Percentiles rank a stretch among this genome's conserved stretches.
Evolutionary conservation across 345 rosid genomes (phyloP).

Genomic region (Eucalyptus brandiana): DNA sequence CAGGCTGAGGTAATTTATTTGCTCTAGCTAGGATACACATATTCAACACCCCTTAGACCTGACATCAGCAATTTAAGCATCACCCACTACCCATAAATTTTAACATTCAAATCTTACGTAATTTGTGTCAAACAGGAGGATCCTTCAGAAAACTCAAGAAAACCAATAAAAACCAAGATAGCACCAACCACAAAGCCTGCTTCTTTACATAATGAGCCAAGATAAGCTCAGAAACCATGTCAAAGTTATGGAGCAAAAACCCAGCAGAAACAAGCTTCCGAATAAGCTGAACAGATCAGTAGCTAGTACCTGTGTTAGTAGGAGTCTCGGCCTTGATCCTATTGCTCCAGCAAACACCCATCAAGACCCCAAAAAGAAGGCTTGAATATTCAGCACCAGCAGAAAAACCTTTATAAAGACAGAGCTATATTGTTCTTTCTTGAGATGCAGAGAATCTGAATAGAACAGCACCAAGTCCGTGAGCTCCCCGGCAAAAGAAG

Average conservation of each 20-base stretch:
- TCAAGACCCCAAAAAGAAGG: constrained; percentile 8
- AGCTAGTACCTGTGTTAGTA: constrained; percentile 42
- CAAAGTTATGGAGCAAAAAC: background rate
- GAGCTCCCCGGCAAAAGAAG: background rate
- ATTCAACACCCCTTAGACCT: background rate
- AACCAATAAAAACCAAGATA: background rate
- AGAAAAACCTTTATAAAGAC: background rate
- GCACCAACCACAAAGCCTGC: background rate
- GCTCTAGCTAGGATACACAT: background rate
- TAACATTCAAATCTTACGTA: background rate
- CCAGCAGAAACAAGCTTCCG: background rate
- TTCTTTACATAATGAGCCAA: background rate
- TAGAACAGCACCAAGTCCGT: background rate
- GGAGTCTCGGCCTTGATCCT: constrained; percentile 77
- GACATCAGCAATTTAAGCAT: background rate
- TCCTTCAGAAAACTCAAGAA: background rate
- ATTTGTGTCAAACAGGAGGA: background rate
- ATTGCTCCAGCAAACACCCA: constrained; percentile 90
- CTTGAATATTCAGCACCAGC: background rate
- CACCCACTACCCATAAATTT: background rate
- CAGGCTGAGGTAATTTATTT: background rate
- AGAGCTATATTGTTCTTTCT: background rate
- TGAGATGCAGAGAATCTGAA: background rate
- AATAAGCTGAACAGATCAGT: background rate
- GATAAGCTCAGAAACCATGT: background rate